Evolutionary conservation across 768 basidiomycete species (phyloP), one percentile per base, ranked within the genome.

Genomic region (Sporobolomyces phaffii): DNA sequence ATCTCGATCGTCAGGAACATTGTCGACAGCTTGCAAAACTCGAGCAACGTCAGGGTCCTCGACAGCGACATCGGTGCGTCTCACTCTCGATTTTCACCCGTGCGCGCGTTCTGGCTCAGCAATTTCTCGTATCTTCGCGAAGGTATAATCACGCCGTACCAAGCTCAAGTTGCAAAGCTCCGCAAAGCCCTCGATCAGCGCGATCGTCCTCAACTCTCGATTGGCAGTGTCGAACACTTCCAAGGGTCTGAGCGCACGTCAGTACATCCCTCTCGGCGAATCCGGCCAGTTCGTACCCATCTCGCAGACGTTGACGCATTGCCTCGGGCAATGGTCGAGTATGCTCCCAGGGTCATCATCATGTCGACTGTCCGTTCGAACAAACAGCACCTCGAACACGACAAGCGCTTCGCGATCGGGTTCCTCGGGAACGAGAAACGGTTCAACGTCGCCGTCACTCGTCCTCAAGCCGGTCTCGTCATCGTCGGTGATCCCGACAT

Each of bases 381-480:
- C 11, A 44, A 60, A 5, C 49, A 76, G 18, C 77, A 75, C 67
- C 54, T 78, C 44, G 57, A 57, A 9, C 62, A 70, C 44, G 78
- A 78, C 62, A 61, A 62, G 43, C 38, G 60, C 17, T 72, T 69
- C 28, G 74, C 74, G 26, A 73, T 77, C 71, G 78, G 78, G 10
- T 66, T 79, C 48, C 73, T 76, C 49, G 65, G 72, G 29, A 75
- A 77, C 59, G 72, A 73, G 14, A 76, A 77, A 53, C 72, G 78
- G 10, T 76, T 79, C 75, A 79, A 79, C 68, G 78, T 78, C 26
- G 75, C 77, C 36, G 75, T 77, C 50, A 79, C 78, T 1, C 68
- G 78, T 29, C 77, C 78, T 1, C 77, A 77, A 56, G 76, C 77
- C 57, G 64, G 77, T 0, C 64, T 79, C 57, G 60, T 79, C 38